Percentiles rank a stretch among this genome's conserved stretches.
phyloP scores from a whole-genome alignment of 805 yeast species.

The Lachancea kluyveri region DNA sequence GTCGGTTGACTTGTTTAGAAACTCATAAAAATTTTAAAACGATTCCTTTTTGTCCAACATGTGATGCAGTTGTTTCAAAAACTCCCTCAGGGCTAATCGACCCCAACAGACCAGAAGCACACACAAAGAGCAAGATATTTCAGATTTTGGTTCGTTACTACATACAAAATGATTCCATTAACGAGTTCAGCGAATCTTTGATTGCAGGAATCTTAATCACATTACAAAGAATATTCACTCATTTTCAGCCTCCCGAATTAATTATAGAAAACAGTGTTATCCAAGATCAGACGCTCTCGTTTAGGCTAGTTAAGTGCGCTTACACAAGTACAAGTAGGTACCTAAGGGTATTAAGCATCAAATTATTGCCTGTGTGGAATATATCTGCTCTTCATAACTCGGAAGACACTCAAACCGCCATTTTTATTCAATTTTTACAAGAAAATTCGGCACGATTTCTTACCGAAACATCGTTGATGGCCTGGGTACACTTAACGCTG shows the following conservation, averaged over 20 bases:
- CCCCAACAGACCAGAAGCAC: constrained; percentile 27
- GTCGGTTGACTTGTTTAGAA: constrained; percentile 21
- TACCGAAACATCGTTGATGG: constrained; percentile 52
- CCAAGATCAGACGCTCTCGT: constrained; percentile 18
- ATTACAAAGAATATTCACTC: constrained; percentile 43
- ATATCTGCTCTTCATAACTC: constrained; percentile 35
- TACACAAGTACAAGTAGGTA: constrained; percentile 45
- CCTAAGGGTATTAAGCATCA: constrained; percentile 45
- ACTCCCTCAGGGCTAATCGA: constrained; percentile 17
- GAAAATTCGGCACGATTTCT: constrained; percentile 33
- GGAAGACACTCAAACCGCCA: constrained; percentile 39
- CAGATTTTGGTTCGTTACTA: constrained; percentile 24
- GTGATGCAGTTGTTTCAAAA: constrained; percentile 17
- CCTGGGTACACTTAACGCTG: constrained; percentile 61
- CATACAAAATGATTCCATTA: constrained; percentile 18
- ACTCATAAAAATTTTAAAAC: constrained; percentile 1
- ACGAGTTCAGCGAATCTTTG: constrained; percentile 23
- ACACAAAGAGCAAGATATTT: constrained; percentile 17
- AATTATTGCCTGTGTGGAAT: constrained; percentile 46
- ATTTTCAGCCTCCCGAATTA: constrained; percentile 44
- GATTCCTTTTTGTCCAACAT: constrained; percentile 16
- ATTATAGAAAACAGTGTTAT: not conserved
- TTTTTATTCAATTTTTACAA: constrained; percentile 38
- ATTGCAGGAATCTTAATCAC: constrained; percentile 41
- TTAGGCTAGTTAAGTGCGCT: constrained; percentile 37